Evolutionary conservation across 1,284 basidiomycete genomes (phyloP).

Genomic region (Coniophora puteana): DNA sequence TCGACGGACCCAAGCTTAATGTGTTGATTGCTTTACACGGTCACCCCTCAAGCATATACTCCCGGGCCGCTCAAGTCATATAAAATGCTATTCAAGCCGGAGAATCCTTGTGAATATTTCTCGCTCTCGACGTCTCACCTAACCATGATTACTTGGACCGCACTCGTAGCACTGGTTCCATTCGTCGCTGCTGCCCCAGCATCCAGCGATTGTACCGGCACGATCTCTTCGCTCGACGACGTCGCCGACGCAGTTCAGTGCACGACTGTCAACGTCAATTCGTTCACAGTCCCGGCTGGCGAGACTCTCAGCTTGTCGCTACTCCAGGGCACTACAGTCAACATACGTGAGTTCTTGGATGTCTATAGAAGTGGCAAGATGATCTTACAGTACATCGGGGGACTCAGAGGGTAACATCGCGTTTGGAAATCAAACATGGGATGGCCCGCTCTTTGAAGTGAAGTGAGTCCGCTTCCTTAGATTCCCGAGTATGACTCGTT

Average conservation of each 20-base stretch:
- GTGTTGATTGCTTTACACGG: too few relatives aligned
- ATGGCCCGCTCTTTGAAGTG: constrained; percentile 36
- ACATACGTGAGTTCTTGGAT: constrained; percentile 20
- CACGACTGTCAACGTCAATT: constrained; percentile 32
- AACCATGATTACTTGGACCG: not conserved
- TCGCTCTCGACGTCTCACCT: too few relatives aligned
- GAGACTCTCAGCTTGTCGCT: constrained; percentile 36
- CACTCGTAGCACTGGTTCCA: not conserved
- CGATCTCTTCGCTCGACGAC: constrained; percentile 31
- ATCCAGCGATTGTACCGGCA: constrained; percentile 22
- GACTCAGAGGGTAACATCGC: constrained; percentile 38
- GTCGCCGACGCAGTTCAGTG: constrained; percentile 28
- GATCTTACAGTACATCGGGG: constrained; percentile 32
- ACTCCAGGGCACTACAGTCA: constrained; percentile 39
- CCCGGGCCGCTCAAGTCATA: too few relatives aligned
- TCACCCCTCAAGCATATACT: too few relatives aligned
- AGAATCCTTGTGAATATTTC: too few relatives aligned
- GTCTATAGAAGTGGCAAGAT: too few relatives aligned
- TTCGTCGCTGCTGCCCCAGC: constrained; percentile 11
- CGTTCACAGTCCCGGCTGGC: constrained; percentile 41
- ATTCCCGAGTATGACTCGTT: not conserved
- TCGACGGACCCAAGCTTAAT: too few relatives aligned
- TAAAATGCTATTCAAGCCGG: too few relatives aligned
- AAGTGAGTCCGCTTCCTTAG: constrained; percentile 14
- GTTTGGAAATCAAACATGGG: constrained; percentile 38